Percentiles rank a stretch among this genome's conserved stretches.
Evolutionary conservation across 106 monocot genomes (phyloP).

Genomic region (Acorus gramineus): DNA sequence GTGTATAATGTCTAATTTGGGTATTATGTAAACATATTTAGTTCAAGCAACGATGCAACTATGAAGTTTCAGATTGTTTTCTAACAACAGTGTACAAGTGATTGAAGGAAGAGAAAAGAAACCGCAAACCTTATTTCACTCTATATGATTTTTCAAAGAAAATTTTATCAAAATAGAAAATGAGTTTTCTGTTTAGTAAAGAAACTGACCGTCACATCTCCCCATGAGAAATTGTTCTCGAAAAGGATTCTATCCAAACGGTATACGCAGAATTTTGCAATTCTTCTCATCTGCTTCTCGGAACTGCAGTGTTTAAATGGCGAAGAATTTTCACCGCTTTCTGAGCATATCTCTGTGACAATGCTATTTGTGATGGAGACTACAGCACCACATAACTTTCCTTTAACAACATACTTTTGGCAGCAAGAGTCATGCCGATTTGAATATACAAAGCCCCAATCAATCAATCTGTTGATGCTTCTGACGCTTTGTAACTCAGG

Average conservation of each 20-base stretch:
- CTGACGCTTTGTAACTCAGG: neutral
- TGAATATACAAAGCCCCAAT: slow-evolving; percentile 18
- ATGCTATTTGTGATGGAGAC: slow-evolving; percentile 52
- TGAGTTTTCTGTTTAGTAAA: neutral
- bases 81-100: too few relatives aligned
- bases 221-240: slow-evolving; percentile 55
- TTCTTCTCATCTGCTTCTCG: slow-evolving; percentile 25
- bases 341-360: slow-evolving; percentile 31
- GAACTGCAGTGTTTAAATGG: slow-evolving; percentile 2
- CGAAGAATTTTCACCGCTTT: slow-evolving; percentile 9
- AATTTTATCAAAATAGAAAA: neutral
- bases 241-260: slow-evolving; percentile 43
- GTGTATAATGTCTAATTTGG: too few relatives aligned
- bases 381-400: slow-evolving; percentile 42
- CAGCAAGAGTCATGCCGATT: slow-evolving; percentile 37
- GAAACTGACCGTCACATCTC: slow-evolving; percentile 51
- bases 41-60: too few relatives aligned
- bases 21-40: too few relatives aligned
- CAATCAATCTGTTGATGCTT: neutral
- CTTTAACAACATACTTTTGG: slow-evolving; percentile 35
- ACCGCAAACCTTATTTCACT: too few relatives aligned
- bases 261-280: slow-evolving; percentile 41
- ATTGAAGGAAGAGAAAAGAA: too few relatives aligned
- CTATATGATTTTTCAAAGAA: too few relatives aligned
- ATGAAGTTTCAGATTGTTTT: too few relatives aligned